Evolutionary conservation across 2,329 filamentous ascomycete genomes (phyloP).

Genomic region (Graphilbum ipis-grandicollis): DNA sequence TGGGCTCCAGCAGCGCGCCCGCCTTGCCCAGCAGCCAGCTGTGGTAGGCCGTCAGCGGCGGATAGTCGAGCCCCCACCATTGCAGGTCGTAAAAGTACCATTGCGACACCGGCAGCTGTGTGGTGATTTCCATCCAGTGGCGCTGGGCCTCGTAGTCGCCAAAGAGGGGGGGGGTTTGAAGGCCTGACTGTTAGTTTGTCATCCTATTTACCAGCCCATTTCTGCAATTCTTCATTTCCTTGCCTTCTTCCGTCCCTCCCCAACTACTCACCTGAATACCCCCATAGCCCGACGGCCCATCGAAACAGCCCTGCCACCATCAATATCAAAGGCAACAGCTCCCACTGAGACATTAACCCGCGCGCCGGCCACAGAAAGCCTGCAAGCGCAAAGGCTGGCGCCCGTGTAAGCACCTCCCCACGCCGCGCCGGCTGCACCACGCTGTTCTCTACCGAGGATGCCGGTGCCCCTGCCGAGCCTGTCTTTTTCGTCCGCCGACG

Average conservation of each 20-base stretch:
- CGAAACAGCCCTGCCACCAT: constrained; percentile 85
- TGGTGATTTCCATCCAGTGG: constrained; percentile 98
- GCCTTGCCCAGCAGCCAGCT: constrained; percentile 88
- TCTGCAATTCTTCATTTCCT: no score
- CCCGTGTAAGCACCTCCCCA: constrained; percentile 32
- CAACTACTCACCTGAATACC: constrained; percentile 57
- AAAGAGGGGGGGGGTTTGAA: constrained; percentile 70
- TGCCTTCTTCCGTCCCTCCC: no score
- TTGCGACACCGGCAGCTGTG: constrained; percentile 70
- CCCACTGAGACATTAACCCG: constrained; percentile 75
- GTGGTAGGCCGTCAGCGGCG: constrained; percentile 92
- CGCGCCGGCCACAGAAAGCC: constrained; percentile 91
- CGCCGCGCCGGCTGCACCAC: no score
- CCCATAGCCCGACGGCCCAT: constrained; percentile 86
- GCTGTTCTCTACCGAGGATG: background rate
- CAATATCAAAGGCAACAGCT: constrained; percentile 69
- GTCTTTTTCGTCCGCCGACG: constrained; percentile 5
- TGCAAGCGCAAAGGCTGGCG: constrained; percentile 73
- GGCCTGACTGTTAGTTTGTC: constrained; percentile 36
- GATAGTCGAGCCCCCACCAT: constrained; percentile 98
- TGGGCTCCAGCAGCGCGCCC: constrained; percentile 58
- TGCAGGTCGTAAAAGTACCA: constrained; percentile 97
- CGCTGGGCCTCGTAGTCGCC: constrained; percentile 96
- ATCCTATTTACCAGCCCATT: no score
- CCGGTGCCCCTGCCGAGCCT: no score